Conservation (phyloP, 495 filamentous ascomycete genomes). For the Ramalina intermedia region DNA sequence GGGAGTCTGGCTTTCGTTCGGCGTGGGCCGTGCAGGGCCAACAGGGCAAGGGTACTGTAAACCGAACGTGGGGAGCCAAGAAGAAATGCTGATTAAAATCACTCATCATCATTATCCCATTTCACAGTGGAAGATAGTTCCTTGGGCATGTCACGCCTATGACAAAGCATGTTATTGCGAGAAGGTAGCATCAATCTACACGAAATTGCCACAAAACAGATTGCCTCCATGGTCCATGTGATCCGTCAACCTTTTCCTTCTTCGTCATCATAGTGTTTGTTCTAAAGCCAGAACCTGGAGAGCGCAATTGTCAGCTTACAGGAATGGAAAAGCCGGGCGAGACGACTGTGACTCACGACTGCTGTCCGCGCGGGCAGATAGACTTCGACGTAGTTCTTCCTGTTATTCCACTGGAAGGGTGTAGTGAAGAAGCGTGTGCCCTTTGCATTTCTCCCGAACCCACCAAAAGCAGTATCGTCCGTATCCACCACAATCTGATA, state of each 20-base stretch:
- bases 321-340: background rate
- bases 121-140: no score
- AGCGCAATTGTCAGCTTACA: slow-evolving; percentile 10
- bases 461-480: slow-evolving; percentile 65
- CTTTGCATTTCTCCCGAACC: slow-evolving; percentile 60
- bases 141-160: no score
- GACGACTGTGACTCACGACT: slow-evolving; percentile 45
- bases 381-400: slow-evolving; percentile 80
- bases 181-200: background rate
- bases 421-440: slow-evolving; percentile 82
- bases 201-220: background rate
- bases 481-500: slow-evolving; percentile 81
- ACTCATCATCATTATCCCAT: no score
- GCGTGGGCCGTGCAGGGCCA: no score
- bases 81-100: no score
- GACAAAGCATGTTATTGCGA: no score
- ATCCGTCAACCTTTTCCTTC: background rate
- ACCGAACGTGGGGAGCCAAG: no score
- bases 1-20: no score
- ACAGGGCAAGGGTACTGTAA: no score
- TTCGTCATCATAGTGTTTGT: slow-evolving; percentile 8
- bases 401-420: slow-evolving; percentile 71
- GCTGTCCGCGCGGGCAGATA: slow-evolving; percentile 81
- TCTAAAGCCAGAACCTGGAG: slow-evolving; percentile 17
- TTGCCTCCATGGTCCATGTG: background rate